Base-by-base conservation (phyloP, 805 yeast genomes). In the Starmera amethionina region DNA sequence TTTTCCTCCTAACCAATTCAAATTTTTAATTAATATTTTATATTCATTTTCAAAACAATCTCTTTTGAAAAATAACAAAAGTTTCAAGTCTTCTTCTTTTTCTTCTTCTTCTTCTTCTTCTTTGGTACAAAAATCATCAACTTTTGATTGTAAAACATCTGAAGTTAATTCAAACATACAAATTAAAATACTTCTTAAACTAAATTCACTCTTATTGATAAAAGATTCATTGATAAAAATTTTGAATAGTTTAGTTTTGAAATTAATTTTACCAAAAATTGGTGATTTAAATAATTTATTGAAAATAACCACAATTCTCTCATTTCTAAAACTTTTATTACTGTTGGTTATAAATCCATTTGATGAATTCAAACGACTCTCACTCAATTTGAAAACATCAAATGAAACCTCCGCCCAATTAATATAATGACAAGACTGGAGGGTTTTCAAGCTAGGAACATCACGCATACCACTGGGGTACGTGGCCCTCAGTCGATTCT, bases 321-420 rank as follows among this genome's bases (percentile, higher is more conserved):
- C 32, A 8, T 33, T 19, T 33, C 6, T 18, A 10, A 18, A 33
- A 6, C 16, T 8, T 18, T n/a, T 34, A 13, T 22, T 13, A 25
- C 3, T 15, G 18, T 25, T 25, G 18, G 16, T 15, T 31, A 8
- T 29, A n/a, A 37, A 32, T 45, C 46, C 59, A 54, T 47, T 45
- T 43, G 52, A 51, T 18, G 41, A 40, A 41, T 50, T 41, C 39
- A 50, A 43, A 41, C 51, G 59, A 44, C 59, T 53, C 54, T 54
- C 59, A 54, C 59, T 45, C 59, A 54, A 43, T 37, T 48, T 45
- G 34, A 53, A 48, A 47, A 54, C 47, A 46, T 54, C 59, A 55
- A 53, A 53, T 50, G 59, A 51, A 38, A 54, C 59, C 59, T 54
- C 59, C 46, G 47, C 51, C 29, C 34, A 34, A 35, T 39, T 51